phyloP scores from a whole-genome alignment of 2,329 filamentous ascomycete genomes.

The Didymella glomerata region DNA sequence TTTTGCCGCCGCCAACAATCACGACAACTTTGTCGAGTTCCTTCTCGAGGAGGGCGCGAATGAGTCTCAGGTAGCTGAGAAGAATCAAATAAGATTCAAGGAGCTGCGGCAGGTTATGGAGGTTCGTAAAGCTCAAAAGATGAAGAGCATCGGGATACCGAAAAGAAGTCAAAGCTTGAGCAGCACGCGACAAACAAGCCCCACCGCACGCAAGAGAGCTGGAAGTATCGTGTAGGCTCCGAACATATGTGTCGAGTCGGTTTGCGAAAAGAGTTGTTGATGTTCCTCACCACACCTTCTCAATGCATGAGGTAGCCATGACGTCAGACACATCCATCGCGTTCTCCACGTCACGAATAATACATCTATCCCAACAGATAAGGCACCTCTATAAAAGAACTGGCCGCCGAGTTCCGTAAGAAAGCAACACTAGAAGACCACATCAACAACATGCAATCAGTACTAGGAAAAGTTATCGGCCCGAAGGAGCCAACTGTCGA shows the following conservation, averaged over 20 bases:
- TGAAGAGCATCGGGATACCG: background rate
- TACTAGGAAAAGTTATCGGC: constrained; percentile 50
- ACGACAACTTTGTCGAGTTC: background rate
- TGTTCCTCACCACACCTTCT: background rate
- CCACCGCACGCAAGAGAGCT: background rate
- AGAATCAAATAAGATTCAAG: background rate
- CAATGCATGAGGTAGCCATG: background rate
- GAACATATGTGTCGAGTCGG: background rate
- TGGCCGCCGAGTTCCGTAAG: background rate
- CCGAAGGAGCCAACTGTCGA: constrained; percentile 41
- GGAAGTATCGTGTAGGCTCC: background rate
- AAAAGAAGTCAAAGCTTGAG: background rate
- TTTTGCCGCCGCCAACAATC: background rate
- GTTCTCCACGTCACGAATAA: background rate
- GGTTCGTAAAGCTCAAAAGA: background rate
- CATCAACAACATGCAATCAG: constrained; percentile 50
- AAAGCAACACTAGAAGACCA: background rate
- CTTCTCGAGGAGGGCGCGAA: background rate
- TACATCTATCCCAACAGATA: background rate
- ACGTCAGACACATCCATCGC: background rate
- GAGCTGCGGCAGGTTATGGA: background rate
- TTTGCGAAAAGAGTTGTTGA: background rate
- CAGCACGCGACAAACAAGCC: background rate
- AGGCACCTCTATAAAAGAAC: background rate
- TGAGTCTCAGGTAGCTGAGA: background rate